Evolutionary conservation across 108 stramenopile species (phyloP), one percentile per base, ranked within the genome.

Genomic region (Nannochloropsis salina): DNA sequence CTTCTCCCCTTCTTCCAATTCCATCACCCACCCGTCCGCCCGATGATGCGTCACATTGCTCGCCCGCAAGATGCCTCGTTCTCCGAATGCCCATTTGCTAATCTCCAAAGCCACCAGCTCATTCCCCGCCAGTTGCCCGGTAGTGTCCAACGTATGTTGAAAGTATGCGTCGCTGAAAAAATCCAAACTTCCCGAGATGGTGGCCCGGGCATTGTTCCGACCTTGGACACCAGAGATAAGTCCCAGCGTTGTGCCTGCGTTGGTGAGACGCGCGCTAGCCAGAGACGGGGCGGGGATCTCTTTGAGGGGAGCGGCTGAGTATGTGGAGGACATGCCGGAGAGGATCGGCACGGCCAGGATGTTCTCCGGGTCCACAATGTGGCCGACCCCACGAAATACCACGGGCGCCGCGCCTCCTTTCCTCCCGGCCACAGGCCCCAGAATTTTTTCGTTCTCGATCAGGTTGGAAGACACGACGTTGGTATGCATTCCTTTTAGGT

Each of bases 171-270:
- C 89, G 61, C 87, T 82, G 80, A 91, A 85, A 84, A 90, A 43
- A 31, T 84, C 83, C 9, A 87, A 43, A 5, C 90, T 91, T 1
- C 91, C 91, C 20, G 89, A 21, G 42, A 92, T 47, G 22, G 90
- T 42, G 44, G 91, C 87, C 12, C 91, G 90, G 41, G 90, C 88
- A 87, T 92, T 92, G 44, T 86, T 92, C 43, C 90, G 90, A 42
- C 41, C 89, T 51, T 91, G 91, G 41, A 85, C 8, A 12, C 42
- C 90, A 20, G 10, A 22, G 21, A 83, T 88, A 22, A 88, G 44
- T 9, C 47, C 21, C 41, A 86, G 22, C 12, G 86, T 43, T 74
- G 21, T 15, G 15, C 89, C 89, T 10, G 80, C 44, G 44, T 80
- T 80, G 20, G n/a, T 9, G 42, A 42, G 42, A 10, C 2, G 9